phyloP scores from a whole-genome alignment of 805 yeast species.

The Zygosaccharomyces bisporus region DNA sequence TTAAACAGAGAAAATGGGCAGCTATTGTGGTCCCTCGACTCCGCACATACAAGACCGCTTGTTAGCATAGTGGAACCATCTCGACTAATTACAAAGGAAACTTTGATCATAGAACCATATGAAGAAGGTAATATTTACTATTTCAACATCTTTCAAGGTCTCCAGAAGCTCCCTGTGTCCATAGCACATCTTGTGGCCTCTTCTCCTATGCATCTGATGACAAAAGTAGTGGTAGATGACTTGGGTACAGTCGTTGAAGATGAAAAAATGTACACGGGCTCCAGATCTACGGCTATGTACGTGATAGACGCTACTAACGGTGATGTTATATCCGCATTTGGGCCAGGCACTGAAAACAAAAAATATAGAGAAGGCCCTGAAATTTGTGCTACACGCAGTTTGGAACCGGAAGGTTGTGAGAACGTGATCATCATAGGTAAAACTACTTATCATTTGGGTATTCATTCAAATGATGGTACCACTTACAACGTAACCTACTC shows the following conservation, averaged over 20 bases:
- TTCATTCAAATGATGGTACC: conserved; percentile 66
- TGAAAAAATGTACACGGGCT: conserved; percentile 86
- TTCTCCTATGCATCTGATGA: conserved; percentile 74
- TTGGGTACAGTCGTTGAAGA: conserved; percentile 40
- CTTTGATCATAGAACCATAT: conserved; percentile 89
- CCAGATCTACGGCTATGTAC: conserved; percentile 68
- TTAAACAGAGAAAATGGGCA: conserved; percentile 71
- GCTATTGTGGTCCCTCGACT: conserved; percentile 68
- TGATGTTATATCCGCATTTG: conserved; percentile 64
- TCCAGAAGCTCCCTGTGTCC: conserved; percentile 77
- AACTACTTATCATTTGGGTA: conserved; percentile 66
- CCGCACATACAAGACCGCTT: conserved; percentile 36
- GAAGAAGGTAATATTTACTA: conserved; percentile 80
- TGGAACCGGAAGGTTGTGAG: conserved; percentile 22
- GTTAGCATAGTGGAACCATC: conserved; percentile 24
- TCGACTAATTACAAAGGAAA: conserved; percentile 28
- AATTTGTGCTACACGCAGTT: conserved; percentile 14
- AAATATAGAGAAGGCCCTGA: conserved; percentile 15
- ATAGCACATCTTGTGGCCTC: conserved; percentile 72
- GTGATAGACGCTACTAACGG: conserved; percentile 74
- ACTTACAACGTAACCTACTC: conserved; percentile 85
- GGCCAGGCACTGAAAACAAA: conserved; percentile 43
- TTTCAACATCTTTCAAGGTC: conserved; percentile 68
- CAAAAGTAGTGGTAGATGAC: conserved; percentile 43
- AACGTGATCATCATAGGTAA: conserved; percentile 59